Evolutionary conservation across 148 eudicot species (phyloP).

Genomic region (Camellia lanceoleosa): DNA sequence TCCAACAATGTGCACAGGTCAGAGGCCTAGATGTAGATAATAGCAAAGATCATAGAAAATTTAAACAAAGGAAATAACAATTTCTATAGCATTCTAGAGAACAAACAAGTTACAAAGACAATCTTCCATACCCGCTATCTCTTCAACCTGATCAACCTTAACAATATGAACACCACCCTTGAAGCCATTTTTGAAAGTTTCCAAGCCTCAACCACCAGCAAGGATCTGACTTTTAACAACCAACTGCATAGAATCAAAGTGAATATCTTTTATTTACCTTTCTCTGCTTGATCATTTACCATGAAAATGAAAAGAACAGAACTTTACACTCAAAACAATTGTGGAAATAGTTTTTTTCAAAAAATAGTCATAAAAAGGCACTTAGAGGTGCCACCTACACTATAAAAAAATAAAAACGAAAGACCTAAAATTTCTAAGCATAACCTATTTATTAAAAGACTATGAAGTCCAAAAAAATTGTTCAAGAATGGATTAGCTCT

Average conservation of each 20-base stretch:
- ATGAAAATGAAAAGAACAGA: neutral
- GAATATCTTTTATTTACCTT: neutral
- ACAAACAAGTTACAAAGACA: neutral
- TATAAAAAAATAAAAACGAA: neutral
- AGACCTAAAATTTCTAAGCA: neutral
- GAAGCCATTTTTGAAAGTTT: slow-evolving; percentile 83
- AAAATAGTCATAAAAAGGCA: neutral
- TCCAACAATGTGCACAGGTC: neutral
- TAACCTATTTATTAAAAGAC: neutral
- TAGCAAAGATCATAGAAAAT: neutral
- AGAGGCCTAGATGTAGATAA: neutral
- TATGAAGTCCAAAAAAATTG: too few relatives aligned
- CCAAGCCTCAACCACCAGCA: slow-evolving; percentile 97
- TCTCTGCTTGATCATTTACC: neutral
- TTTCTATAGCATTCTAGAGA: neutral
- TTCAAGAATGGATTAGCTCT: too few relatives aligned
- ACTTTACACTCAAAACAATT: neutral
- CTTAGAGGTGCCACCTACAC: too few relatives aligned
- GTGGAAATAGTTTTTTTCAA: neutral
- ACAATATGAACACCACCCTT: slow-evolving; percentile 98
- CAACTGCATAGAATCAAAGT: slow-evolving; percentile 46
- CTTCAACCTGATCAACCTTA: slow-evolving; percentile 73
- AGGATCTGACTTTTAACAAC: slow-evolving; percentile 97
- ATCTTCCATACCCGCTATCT: slow-evolving; percentile 60
- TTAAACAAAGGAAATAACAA: neutral